Evolutionary conservation across 2,329 filamentous ascomycete species (phyloP).

Genomic region (Aspergillus sp.): DNA sequence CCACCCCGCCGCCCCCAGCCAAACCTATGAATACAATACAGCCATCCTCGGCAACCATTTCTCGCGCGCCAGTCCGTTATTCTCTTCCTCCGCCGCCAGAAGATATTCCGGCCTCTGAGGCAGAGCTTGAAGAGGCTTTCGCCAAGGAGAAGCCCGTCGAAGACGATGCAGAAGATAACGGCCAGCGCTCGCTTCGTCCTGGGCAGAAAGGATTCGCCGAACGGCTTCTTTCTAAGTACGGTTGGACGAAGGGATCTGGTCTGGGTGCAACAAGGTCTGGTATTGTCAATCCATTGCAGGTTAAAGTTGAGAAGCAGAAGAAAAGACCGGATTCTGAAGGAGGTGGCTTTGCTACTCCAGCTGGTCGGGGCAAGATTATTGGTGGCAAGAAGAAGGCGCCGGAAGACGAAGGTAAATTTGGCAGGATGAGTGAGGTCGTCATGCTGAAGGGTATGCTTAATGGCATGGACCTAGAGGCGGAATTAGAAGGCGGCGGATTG

Average conservation of each 20-base stretch:
- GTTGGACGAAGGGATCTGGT: slow-evolving; percentile 81
- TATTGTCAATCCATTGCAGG: slow-evolving; percentile 73
- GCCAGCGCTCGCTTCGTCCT: slow-evolving; percentile 56
- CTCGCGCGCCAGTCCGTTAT: slow-evolving; percentile 71
- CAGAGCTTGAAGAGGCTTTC: slow-evolving; percentile 43
- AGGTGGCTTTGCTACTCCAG: slow-evolving; percentile 64
- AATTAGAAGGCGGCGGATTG: slow-evolving; percentile 60
- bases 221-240: slow-evolving; percentile 85
- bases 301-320: slow-evolving; percentile 78
- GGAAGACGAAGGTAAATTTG: slow-evolving; percentile 51
- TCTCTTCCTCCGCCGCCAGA: slow-evolving; percentile 45
- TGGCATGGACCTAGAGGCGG: slow-evolving; percentile 69
- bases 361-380: slow-evolving; percentile 68
- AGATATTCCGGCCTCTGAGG: slow-evolving; percentile 46
- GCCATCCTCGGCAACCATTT: slow-evolving; percentile 54
- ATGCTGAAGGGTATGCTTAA: slow-evolving; percentile 79
- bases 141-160: slow-evolving; percentile 32
- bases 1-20: slow-evolving; percentile 21
- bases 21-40: slow-evolving; percentile 35
- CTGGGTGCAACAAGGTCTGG: slow-evolving; percentile 75
- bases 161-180: slow-evolving; percentile 23
- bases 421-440: slow-evolving; percentile 71
- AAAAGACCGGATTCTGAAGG: slow-evolving; percentile 71
- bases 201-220: slow-evolving; percentile 79
- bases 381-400: slow-evolving; percentile 57